phyloP scores from a whole-genome alignment of 129 eudicot genomes.

The Sambucus nigra region DNA sequence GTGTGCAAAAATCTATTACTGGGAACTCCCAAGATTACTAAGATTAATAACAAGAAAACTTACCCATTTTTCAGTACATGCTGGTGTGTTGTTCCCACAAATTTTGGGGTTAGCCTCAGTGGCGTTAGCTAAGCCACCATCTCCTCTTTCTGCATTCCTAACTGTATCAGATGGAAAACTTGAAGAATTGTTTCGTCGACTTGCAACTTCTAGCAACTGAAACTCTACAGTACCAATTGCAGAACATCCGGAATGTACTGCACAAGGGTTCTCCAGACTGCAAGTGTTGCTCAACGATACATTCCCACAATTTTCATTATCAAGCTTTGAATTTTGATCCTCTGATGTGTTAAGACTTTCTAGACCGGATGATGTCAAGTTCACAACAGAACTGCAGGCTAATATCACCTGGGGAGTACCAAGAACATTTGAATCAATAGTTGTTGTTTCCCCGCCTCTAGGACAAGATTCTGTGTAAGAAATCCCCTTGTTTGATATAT shows the following conservation, averaged over 20 bases:
- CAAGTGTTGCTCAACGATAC: not conserved
- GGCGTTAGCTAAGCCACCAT: conserved; percentile 7
- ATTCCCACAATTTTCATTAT: conserved; percentile 7
- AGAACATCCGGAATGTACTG: conserved; percentile 8
- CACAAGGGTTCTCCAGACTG: conserved; percentile 1
- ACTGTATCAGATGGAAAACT: conserved; percentile 11
- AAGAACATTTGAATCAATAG: conserved; percentile 3
- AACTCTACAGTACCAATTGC: conserved; percentile 6
- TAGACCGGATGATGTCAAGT: conserved; percentile 5
- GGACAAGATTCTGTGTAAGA: not conserved
- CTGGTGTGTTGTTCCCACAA: conserved; percentile 2
- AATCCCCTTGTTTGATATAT: not conserved
- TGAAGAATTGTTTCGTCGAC: conserved; percentile 16
- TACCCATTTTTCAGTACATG: conserved; percentile 21
- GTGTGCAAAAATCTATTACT: not conserved
- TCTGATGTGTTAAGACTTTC: conserved; percentile 13
- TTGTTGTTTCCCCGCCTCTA: not conserved
- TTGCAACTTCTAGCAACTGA: conserved; percentile 19
- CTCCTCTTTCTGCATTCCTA: not conserved
- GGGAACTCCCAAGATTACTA: not conserved
- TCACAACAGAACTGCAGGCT: not conserved
- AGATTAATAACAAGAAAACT: not conserved
- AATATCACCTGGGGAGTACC: not conserved
- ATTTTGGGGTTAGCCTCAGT: conserved; percentile 15
- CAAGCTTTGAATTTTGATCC: conserved; percentile 16